Percentiles rank a stretch among this genome's conserved stretches.
Evolutionary conservation across 1,284 basidiomycete species (phyloP).

Genomic region (Puccinia horiana): DNA sequence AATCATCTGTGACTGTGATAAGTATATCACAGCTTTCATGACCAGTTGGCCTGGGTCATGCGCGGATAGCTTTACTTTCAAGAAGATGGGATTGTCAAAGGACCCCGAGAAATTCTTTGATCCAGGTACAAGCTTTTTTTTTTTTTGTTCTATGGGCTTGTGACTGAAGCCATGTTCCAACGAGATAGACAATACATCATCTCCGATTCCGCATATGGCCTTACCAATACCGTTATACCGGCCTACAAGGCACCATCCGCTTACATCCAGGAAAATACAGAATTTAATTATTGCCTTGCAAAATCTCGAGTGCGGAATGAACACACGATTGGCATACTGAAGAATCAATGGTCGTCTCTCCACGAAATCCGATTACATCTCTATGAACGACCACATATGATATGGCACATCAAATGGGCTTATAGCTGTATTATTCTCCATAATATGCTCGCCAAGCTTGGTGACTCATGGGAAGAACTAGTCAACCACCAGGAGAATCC

Average conservation of each 20-base stretch:
- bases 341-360: neutral
- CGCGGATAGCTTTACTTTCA: neutral
- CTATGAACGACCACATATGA: neutral
- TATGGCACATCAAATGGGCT: neutral
- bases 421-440: neutral
- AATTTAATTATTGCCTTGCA: neutral
- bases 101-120: neutral
- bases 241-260: neutral
- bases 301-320: too few relatives aligned
- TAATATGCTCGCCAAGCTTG: slow-evolving; percentile 7
- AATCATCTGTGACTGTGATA: slow-evolving; percentile 27
- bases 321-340: slow-evolving; percentile 2
- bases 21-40: neutral
- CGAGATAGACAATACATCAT: too few relatives aligned
- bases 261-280: neutral
- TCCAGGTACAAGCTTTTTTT: too few relatives aligned
- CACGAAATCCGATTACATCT: neutral
- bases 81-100: neutral
- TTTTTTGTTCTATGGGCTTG: too few relatives aligned
- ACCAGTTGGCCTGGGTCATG: slow-evolving; percentile 6
- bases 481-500: neutral
- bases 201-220: too few relatives aligned
- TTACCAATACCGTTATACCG: neutral
- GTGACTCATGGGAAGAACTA: slow-evolving; percentile 14
- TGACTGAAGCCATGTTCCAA: too few relatives aligned